These are phyloP conservation scores for Neophaeococcomyces aloes DNA, from an alignment of 2,329 filamentous ascomycete species.

Conservation along the genomic window DNA sequence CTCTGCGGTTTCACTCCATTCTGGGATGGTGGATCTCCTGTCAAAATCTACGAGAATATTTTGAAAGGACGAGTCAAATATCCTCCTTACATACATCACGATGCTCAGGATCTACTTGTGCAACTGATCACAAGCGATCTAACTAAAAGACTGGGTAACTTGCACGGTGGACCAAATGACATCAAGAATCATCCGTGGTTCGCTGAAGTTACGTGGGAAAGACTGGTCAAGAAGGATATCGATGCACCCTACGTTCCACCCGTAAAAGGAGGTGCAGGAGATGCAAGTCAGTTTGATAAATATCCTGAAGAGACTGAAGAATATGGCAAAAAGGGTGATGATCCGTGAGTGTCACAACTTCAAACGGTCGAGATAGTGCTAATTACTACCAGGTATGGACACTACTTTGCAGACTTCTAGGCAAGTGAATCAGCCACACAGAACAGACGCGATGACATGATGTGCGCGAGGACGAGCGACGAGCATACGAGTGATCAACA, in stretches of 20 bases:
- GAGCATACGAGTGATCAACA: too few species aligned
- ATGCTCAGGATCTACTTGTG: slow-evolving; percentile 85
- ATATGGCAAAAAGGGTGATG: slow-evolving; percentile 68
- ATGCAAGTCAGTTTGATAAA: slow-evolving; percentile 94
- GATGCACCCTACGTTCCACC: slow-evolving; percentile 96
- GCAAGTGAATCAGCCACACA: slow-evolving; percentile 15
- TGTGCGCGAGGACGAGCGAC: too few species aligned
- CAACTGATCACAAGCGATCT: slow-evolving; percentile 89
- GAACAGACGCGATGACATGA: too few species aligned
- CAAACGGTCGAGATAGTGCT: slow-evolving; percentile 2
- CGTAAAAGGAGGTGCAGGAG: slow-evolving; percentile 83
- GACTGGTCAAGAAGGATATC: slow-evolving; percentile 88
- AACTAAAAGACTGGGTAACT: slow-evolving; percentile 87
- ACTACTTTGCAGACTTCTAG: slow-evolving; percentile 66
- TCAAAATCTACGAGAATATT: slow-evolving; percentile 99
- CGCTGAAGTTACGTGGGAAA: slow-evolving; percentile 93
- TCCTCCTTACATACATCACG: slow-evolving; percentile 85
- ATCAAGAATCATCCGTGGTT: slow-evolving; percentile 97
- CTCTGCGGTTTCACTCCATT: slow-evolving; percentile 97
- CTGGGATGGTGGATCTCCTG: slow-evolving; percentile 94
- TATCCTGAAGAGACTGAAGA: slow-evolving; percentile 94
- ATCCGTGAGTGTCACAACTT: slow-evolving; percentile 60
- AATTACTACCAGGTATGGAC: slow-evolving; percentile 49
- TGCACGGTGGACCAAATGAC: slow-evolving; percentile 81
- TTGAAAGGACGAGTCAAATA: slow-evolving; percentile 93